Percentiles rank a stretch among this genome's conserved stretches.
These are phyloP conservation scores for Lactuca saligna DNA, from an alignment of 129 eudicot genomes.

Conservation along the genomic window DNA sequence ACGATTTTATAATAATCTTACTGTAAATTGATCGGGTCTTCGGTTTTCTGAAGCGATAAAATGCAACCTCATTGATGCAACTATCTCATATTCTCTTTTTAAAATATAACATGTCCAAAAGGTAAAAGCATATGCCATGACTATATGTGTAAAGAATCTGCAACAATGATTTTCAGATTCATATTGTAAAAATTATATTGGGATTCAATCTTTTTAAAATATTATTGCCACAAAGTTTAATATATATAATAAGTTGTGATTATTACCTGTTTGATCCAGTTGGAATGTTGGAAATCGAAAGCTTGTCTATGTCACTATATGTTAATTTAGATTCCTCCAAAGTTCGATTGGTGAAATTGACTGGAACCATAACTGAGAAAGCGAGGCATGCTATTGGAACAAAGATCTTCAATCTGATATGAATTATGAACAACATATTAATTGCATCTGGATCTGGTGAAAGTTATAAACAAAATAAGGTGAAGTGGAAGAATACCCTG, in stretches of 20 bases:
- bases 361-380: constrained; percentile 69
- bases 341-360: constrained; percentile 66
- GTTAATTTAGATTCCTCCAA: constrained; percentile 51
- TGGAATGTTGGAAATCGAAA: constrained; percentile 78
- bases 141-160: constrained; percentile 77
- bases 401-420: constrained; percentile 71
- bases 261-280: constrained; percentile 60
- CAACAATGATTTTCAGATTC: too few relatives aligned
- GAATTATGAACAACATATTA: background rate
- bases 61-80: constrained; percentile 64
- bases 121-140: constrained; percentile 73
- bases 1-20: constrained; percentile 36
- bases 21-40: constrained; percentile 93
- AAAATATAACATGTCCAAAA: constrained; percentile 87
- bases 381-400: constrained; percentile 71
- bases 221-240: too few relatives aligned
- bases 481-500: constrained; percentile 46
- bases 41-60: constrained; percentile 73
- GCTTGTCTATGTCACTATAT: constrained; percentile 71
- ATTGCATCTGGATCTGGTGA: background rate
- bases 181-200: background rate
- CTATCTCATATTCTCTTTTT: constrained; percentile 65
- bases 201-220: too few relatives aligned
- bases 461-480: background rate
- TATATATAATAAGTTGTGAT: background rate